These are phyloP conservation scores for Neostapfia colusana DNA, from an alignment of 176 grass and related monocot species.

Conservation along the genomic window DNA sequence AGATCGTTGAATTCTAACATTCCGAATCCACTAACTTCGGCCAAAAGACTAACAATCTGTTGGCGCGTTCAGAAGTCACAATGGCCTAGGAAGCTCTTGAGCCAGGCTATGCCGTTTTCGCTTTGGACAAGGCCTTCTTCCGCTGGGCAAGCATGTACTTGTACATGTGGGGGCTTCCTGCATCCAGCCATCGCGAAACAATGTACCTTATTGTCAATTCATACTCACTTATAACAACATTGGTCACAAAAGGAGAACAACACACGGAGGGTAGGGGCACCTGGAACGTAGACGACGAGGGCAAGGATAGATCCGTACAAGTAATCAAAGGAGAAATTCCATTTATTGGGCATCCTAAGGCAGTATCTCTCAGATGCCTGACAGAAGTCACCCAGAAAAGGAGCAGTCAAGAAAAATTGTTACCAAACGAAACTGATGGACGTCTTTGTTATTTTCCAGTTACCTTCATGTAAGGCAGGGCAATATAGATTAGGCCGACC, in stretches of 20 bases:
- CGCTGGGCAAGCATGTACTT: not conserved
- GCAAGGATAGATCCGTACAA: not conserved
- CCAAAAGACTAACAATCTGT: not conserved
- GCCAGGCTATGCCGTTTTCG: not conserved
- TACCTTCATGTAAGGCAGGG: slow-evolving; percentile 35
- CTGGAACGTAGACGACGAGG: slow-evolving; percentile 42
- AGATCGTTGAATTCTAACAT: not conserved
- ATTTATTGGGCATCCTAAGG: slow-evolving; percentile 45
- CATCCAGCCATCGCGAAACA: not conserved
- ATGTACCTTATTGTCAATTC: not conserved
- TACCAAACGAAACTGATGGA: not conserved
- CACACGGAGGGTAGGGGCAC: not conserved
- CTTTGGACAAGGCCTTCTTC: not conserved
- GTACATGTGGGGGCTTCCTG: slow-evolving; percentile 11
- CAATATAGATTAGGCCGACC: slow-evolving; percentile 7
- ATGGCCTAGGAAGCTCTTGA: not conserved
- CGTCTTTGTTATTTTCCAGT: not conserved
- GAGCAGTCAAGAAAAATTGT: not conserved
- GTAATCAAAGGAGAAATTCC: slow-evolving; percentile 51
- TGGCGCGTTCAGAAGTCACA: not conserved
- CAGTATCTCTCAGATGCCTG: slow-evolving; percentile 38
- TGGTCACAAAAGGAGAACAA: not conserved
- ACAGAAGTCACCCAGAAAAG: not conserved
- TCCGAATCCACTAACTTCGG: not conserved
- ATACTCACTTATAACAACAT: not conserved